Base-by-base conservation (phyloP, 2,329 filamentous ascomycete species). In the Aspergillus novofumigatus region DNA sequence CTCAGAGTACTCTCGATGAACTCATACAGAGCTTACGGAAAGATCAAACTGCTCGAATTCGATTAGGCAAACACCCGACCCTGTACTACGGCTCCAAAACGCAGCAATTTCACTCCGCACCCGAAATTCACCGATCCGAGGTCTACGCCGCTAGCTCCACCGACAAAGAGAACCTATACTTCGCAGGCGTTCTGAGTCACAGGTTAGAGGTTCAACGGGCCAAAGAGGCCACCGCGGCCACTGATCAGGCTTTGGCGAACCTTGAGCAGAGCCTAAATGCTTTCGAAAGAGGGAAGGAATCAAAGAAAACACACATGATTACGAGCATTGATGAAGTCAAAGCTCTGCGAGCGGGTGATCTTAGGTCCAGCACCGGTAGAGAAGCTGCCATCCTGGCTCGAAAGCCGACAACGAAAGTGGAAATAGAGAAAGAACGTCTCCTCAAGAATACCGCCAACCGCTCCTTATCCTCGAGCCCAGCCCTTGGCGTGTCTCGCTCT, bases 201-300 rank as follows among this genome's bases (percentile, higher is more conserved):
- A 81, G 75, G 59, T 76, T 86, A 38, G 77, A 78, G 62, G 78
- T 84, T 38, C 77, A 81, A 65, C 81, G 81, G 70, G 80, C 80
- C 42, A 77, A 81, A 68, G 76, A 81, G 67, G 80, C 77, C 38
- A 82, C 80, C 47, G 80, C 81, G 28, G 81, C 80, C 59, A 80
- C 80, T 42, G 85, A 87, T 69, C 80, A 81, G 58, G 85, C 85
- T 28, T 71, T 87, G 69, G 82, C 82, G 53, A 80, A 78, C 42
- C 75, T 87, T 54, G 80, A 85, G 70, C 83, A 78, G 68, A 85
- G 78, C 65, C 76, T 87, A 69, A 84, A 80, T 59, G 80, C 82
- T 23, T 79, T 83, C 52, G 78, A 85, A 66, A 78, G 85, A 66
- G 79, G 84, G 62, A 86, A 85, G 71, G 80, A 85, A 70, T 83